These are phyloP conservation scores for Cordyceps cicadae DNA, from an alignment of 2,329 filamentous ascomycete species.

Conservation along the genomic window DNA sequence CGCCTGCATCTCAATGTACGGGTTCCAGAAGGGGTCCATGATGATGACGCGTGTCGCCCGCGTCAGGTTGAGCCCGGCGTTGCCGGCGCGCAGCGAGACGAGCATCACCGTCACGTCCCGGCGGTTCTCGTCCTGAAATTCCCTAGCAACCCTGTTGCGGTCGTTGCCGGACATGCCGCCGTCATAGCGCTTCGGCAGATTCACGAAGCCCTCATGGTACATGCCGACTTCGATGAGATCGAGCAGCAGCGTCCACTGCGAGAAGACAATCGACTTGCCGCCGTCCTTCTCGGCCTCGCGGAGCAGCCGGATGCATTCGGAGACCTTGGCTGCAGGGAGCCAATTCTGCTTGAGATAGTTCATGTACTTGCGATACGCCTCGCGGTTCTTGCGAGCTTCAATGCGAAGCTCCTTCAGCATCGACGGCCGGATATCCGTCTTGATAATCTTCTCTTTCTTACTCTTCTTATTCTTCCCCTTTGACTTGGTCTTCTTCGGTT, in stretches of 20 bases:
- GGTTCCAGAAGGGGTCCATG: conserved; percentile 92
- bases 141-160: conserved; percentile 60
- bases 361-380: conserved; percentile 62
- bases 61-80: conserved; percentile 77
- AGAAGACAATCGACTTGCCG: conserved; percentile 69
- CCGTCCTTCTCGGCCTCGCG: conserved; percentile 52
- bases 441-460: conserved; percentile 29
- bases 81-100: conserved; percentile 73
- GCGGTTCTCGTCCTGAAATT: conserved; percentile 51
- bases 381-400: conserved; percentile 54
- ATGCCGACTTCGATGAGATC: conserved; percentile 65
- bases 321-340: conserved; percentile 73
- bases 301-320: conserved; percentile 67
- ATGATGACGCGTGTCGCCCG: conserved; percentile 80
- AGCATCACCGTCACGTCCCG: conserved; percentile 65
- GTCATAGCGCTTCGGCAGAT: conserved; percentile 65
- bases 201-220: conserved; percentile 51
- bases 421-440: conserved; percentile 40
- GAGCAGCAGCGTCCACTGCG: conserved; percentile 70
- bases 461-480: conserved; percentile 17
- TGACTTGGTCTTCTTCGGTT: conserved; percentile 14
- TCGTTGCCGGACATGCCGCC: conserved; percentile 64
- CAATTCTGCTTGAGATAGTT: conserved; percentile 59
- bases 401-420: conserved; percentile 60
- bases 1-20: conserved; percentile 85